Base-by-base conservation (phyloP, 768 basidiomycete species). In the Amanita fuliginea region DNA sequence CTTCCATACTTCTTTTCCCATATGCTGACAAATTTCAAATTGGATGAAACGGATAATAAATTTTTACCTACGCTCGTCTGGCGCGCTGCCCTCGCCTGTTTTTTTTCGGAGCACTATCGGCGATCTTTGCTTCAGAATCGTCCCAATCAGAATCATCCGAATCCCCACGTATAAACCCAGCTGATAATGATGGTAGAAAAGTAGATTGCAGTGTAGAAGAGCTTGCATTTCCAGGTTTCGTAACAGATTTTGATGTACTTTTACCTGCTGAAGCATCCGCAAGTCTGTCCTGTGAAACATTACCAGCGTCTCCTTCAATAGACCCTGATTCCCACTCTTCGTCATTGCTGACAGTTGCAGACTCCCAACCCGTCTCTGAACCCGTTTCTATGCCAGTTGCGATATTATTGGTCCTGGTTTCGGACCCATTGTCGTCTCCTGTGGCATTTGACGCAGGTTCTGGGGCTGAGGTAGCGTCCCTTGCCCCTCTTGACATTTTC, bases 1-100 rank as follows among this genome's bases (percentile, higher is more conserved):
- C 72, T 77, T 42, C 95, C 95, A 57, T 80, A 98, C 64, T 93
- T 97, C 69, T 92, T 94, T 67, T 97, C 95, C 94, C 95, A 97
- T 56, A 98, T 96, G 2, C 94, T 97, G 58, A 6, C 8, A 26
- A 6, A 19, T 33, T 18, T 21, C 30, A 33, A 32, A 32, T 32
- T 13, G 32, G 10, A 26, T 24, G 10, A 41, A 18, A 14, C 33
- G 19, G 39, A 50, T 47, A 35, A 32, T 33, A 36, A 47, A 24
- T 44, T 22, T 41, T 49, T 11, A 83, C 94, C 76, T 64, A 96
- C 96, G 87, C 88, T 68, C 85, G 74, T 52, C 96, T 73, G n/a
- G 95, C 95, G 43, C 93, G 69, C 63, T 99, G 96, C 26, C 95
- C 96, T 34, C 93, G 74, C 48, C 95, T 69, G 57, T 99, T 94